phyloP scores from a whole-genome alignment of 2,329 filamentous ascomycete genomes.

The Ophiocordyceps camponoti-rufipedis region DNA sequence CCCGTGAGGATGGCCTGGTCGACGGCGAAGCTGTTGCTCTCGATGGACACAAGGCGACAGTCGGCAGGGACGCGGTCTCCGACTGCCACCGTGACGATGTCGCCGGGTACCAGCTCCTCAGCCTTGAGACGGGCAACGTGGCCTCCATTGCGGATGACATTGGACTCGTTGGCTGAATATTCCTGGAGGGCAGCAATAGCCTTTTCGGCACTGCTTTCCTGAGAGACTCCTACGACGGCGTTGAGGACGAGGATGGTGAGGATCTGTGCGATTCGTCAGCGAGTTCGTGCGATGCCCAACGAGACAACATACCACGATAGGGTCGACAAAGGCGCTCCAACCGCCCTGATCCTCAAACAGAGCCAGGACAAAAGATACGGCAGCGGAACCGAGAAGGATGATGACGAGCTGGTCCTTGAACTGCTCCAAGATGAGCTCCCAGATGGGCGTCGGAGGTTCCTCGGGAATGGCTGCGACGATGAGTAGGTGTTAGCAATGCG shows the following conservation, averaged over 20 bases:
- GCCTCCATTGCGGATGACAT: constrained; percentile 67
- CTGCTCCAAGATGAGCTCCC: constrained; percentile 93
- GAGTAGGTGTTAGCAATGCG: constrained; percentile 3
- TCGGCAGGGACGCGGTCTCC: constrained; percentile 91
- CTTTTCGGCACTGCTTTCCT: constrained; percentile 97
- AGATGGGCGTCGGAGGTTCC: constrained; percentile 87
- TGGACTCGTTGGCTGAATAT: constrained; percentile 97
- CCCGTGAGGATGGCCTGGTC: constrained; percentile 96
- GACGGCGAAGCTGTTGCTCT: constrained; percentile 93
- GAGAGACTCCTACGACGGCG: constrained; percentile 89
- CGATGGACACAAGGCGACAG: constrained; percentile 73
- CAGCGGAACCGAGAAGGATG: constrained; percentile 82
- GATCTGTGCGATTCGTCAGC: constrained; percentile 37
- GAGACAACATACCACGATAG: constrained; percentile 56
- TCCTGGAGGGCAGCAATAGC: constrained; percentile 95
- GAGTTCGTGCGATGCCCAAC: not conserved
- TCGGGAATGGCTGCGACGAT: constrained; percentile 41
- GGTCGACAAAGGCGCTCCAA: constrained; percentile 96
- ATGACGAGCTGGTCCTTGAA: constrained; percentile 98
- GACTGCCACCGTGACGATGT: constrained; percentile 73
- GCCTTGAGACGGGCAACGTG: constrained; percentile 71
- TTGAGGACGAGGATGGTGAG: constrained; percentile 94
- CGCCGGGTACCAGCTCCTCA: constrained; percentile 91
- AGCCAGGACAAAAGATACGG: constrained; percentile 81
- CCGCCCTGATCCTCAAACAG: constrained; percentile 85